These are phyloP conservation scores for Fusarium xyrophilum DNA, from an alignment of 2,329 filamentous ascomycete genomes.

Conservation along the genomic window DNA sequence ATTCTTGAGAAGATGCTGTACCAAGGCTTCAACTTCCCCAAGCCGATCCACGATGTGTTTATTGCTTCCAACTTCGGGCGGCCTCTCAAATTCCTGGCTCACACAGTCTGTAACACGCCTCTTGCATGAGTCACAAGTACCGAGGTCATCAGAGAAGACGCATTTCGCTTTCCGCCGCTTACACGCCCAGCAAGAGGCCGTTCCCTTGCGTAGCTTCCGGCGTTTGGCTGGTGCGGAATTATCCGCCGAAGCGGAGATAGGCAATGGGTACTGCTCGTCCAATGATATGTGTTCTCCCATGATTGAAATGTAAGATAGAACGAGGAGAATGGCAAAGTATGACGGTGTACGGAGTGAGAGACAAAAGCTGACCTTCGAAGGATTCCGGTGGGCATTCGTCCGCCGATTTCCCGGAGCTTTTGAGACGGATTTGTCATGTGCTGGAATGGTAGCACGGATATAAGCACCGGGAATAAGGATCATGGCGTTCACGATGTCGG, in stretches of 20 bases:
- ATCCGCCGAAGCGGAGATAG: not conserved
- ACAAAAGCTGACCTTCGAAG: not conserved
- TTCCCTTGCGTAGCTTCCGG: constrained; percentile 58
- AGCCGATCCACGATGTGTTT: constrained; percentile 42
- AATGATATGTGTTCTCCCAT: constrained; percentile 23
- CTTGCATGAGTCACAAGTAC: constrained; percentile 54
- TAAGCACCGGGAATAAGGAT: not conserved
- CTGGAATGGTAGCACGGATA: not conserved
- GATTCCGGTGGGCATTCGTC: not conserved
- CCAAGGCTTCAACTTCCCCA: constrained; percentile 47
- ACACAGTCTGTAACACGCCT: constrained; percentile 53
- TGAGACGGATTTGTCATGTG: constrained; percentile 7
- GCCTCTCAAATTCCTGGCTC: constrained; percentile 55
- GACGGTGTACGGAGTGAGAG: not conserved
- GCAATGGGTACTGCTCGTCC: not conserved
- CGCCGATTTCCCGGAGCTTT: constrained; percentile 31
- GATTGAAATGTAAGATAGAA: not conserved
- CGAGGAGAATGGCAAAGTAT: not conserved
- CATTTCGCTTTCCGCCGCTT: constrained; percentile 62
- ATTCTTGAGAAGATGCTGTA: constrained; percentile 41
- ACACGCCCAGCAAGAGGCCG: constrained; percentile 65
- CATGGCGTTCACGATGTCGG: not conserved
- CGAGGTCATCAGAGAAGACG: constrained; percentile 50
- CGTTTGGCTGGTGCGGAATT: constrained; percentile 23
- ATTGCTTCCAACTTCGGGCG: constrained; percentile 17